Conservation (phyloP, 371 early-diverging fungal genomes). For the Smittium culicis region DNA sequence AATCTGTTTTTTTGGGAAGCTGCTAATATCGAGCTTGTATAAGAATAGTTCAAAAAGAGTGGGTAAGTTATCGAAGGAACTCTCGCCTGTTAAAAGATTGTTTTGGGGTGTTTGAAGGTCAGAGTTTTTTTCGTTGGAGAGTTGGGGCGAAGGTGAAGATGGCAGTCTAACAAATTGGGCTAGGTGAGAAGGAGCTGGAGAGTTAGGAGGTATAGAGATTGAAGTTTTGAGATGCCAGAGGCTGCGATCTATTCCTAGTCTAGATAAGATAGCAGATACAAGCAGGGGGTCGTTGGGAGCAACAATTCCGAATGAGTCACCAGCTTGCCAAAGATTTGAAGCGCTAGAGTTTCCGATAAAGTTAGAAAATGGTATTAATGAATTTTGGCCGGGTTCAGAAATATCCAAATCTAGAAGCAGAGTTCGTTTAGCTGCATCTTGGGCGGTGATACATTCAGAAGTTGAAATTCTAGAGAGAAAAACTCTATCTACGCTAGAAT, state of each 20-base stretch:
- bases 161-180: constrained; percentile 30
- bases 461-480: not conserved
- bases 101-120: not conserved
- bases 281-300: constrained; percentile 56
- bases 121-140: not conserved
- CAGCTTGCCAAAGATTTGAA: constrained; percentile 36
- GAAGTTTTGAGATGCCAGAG: constrained; percentile 11
- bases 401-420: constrained; percentile 53
- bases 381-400: not conserved
- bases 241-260: constrained; percentile 21
- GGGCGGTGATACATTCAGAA: not conserved
- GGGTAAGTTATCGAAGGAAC: not conserved
- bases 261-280: constrained; percentile 38
- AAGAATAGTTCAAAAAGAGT: constrained; percentile 39
- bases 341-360: constrained; percentile 2
- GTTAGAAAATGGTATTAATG: not conserved
- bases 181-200: constrained; percentile 43
- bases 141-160: not conserved
- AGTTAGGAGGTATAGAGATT: constrained; percentile 3
- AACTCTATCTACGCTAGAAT: not conserved
- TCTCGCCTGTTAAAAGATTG: no score
- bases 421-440: constrained; percentile 56
- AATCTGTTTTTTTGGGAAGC: constrained; percentile 54
- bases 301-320: constrained; percentile 74
- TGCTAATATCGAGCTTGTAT: constrained; percentile 56